These are phyloP conservation scores for Circinella umbellata DNA, from an alignment of 371 early-diverging fungal species.

Conservation along the genomic window DNA sequence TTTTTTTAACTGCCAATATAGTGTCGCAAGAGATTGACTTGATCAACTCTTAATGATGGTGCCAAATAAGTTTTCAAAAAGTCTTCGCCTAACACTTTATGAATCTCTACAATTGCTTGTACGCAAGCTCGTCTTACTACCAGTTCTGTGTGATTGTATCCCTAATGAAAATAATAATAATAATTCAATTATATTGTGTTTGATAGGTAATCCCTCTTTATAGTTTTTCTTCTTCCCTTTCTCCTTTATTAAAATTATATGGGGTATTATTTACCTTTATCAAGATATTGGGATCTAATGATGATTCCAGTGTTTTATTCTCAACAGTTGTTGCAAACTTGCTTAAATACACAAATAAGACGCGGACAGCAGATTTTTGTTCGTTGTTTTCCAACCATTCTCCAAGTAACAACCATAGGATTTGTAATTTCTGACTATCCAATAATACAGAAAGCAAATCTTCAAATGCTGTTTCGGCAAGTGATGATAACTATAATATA, in stretches of 20 bases:
- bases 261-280: slow-evolving; percentile 15
- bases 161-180: slow-evolving; percentile 7
- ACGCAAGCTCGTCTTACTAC: slow-evolving; percentile 34
- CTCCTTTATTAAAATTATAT: too few species aligned
- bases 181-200: neutral
- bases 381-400: slow-evolving; percentile 7
- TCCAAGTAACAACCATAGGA: neutral
- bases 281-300: slow-evolving; percentile 12
- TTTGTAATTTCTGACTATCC: slow-evolving; percentile 4
- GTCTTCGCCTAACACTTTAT: slow-evolving; percentile 26
- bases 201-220: neutral
- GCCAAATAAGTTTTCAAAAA: slow-evolving; percentile 24
- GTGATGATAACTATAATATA: neutral
- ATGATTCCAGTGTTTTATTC: neutral
- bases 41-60: slow-evolving; percentile 27
- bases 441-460: neutral
- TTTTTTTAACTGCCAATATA: slow-evolving; percentile 5
- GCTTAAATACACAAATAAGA: neutral
- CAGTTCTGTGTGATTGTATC: slow-evolving; percentile 24
- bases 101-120: slow-evolving; percentile 30
- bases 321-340: neutral
- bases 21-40: slow-evolving; percentile 24
- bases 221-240: neutral
- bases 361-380: neutral
- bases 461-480: neutral